Conservation (phyloP, 78 protist species). For the Monosiga brevicollis region DNA sequence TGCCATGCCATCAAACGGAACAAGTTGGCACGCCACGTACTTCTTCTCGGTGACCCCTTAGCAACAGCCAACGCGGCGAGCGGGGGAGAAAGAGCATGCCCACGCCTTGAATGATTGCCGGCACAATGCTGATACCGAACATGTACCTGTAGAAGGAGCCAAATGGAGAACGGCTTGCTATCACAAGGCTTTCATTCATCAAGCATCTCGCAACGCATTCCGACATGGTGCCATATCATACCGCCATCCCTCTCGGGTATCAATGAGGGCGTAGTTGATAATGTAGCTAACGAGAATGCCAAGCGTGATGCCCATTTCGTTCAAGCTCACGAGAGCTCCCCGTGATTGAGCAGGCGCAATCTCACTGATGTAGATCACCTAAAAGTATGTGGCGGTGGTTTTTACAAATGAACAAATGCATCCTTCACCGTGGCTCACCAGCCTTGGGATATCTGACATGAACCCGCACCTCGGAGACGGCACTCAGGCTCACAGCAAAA, state of each 20-base stretch:
- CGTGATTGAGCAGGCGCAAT: background rate
- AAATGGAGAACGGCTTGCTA: too few relatives aligned
- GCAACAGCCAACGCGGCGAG: background rate
- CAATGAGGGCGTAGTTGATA: background rate
- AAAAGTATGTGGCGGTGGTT: background rate
- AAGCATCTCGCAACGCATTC: too few relatives aligned
- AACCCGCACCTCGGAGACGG: background rate
- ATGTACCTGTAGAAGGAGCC: background rate
- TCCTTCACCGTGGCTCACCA: too few relatives aligned
- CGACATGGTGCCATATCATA: too few relatives aligned
- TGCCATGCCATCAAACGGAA: too few relatives aligned
- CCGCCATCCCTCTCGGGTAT: background rate
- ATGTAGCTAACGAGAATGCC: background rate
- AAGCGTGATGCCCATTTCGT: background rate
- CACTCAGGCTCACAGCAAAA: background rate
- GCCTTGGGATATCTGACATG: background rate
- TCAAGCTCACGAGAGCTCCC: background rate
- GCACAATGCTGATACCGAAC: background rate
- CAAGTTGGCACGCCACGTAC: too few relatives aligned
- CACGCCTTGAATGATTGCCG: background rate
- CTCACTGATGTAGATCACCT: background rate
- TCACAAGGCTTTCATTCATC: too few relatives aligned
- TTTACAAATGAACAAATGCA: background rate
- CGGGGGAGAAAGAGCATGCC: background rate
- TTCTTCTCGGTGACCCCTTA: too few relatives aligned